phyloP scores from a whole-genome alignment of 2,329 filamentous ascomycete species.

The Aspergillus tamarii region DNA sequence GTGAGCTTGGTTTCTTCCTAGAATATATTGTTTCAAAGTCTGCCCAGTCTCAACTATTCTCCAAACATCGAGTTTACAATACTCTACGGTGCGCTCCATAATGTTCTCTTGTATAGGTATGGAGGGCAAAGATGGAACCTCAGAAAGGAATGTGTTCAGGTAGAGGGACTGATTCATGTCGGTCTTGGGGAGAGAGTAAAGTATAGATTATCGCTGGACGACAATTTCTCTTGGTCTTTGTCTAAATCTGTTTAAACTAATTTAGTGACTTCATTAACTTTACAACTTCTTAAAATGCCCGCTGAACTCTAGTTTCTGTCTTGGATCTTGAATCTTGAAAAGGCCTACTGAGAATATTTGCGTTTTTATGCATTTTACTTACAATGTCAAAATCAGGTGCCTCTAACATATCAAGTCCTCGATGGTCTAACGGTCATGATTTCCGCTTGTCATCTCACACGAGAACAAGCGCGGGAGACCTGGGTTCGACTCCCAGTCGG shows the following conservation, averaged over 20 bases:
- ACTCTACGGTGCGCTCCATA: background rate
- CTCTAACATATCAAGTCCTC: slow-evolving; percentile 18
- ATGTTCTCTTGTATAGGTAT: background rate
- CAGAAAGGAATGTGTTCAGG: background rate
- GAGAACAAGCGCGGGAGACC: slow-evolving; percentile 18
- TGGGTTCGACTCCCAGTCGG: slow-evolving; percentile 19
- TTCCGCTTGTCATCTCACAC: slow-evolving; percentile 18
- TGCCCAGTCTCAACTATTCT: background rate
- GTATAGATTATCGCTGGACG: background rate
- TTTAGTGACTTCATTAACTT: too few relatives aligned
- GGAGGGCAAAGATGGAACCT: background rate
- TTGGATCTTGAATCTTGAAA: too few relatives aligned
- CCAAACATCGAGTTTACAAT: background rate
- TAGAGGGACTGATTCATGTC: background rate
- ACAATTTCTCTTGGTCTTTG: background rate
- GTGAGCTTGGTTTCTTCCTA: too few relatives aligned
- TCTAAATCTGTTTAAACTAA: too few relatives aligned
- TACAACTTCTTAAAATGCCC: too few relatives aligned
- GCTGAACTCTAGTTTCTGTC: too few relatives aligned
- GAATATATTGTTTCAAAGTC: background rate
- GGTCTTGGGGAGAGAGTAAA: background rate
- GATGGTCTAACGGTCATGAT: slow-evolving; percentile 22
- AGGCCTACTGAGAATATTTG: too few relatives aligned
- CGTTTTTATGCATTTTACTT: accelerated
- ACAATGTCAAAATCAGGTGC: accelerated